Percentiles rank a stretch among this genome's conserved stretches.
Conservation (phyloP, 1,139 yeast genomes). For the Pichia sp. region DNA sequence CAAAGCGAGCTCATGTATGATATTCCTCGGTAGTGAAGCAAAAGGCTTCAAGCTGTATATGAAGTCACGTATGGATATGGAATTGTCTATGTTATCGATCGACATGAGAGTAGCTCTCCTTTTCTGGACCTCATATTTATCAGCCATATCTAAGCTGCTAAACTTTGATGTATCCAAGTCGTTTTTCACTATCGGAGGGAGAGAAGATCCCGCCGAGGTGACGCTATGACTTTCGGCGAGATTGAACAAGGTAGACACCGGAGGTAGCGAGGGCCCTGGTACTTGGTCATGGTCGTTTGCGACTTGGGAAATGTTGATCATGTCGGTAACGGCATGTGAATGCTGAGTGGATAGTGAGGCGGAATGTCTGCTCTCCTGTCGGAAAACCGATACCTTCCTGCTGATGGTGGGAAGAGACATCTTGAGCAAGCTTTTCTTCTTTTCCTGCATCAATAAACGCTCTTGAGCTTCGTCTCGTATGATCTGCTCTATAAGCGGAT, state of each 20-base stretch:
- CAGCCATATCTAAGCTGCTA: neutral
- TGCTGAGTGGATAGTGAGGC: too few species aligned
- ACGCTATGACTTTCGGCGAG: neutral
- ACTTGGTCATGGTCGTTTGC: conserved; percentile 30
- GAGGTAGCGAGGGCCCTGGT: conserved; percentile 35
- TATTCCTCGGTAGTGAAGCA: conserved; percentile 49
- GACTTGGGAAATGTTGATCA: conserved; percentile 20
- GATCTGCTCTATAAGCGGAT: conserved; percentile 61
- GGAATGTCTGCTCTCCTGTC: neutral
- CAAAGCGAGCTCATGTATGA: conserved; percentile 60
- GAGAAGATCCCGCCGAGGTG: neutral
- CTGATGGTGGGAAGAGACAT: conserved; percentile 20
- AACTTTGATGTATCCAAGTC: neutral
- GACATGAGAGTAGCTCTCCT: conserved; percentile 11
- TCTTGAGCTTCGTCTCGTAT: conserved; percentile 79
- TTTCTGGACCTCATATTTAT: neutral
- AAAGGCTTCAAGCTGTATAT: conserved; percentile 57
- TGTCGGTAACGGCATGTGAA: too few species aligned
- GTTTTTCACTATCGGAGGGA: neutral
- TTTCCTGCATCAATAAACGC: conserved; percentile 64
- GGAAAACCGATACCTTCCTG: conserved; percentile 13
- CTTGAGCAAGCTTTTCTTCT: conserved; percentile 40
- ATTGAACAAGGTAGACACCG: conserved; percentile 17
- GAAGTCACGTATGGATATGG: conserved; percentile 51
- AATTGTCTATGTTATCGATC: conserved; percentile 43